Evolutionary conservation across 2,329 filamentous ascomycete genomes (phyloP).

Genomic region (Leptographium wingfieldii): DNA sequence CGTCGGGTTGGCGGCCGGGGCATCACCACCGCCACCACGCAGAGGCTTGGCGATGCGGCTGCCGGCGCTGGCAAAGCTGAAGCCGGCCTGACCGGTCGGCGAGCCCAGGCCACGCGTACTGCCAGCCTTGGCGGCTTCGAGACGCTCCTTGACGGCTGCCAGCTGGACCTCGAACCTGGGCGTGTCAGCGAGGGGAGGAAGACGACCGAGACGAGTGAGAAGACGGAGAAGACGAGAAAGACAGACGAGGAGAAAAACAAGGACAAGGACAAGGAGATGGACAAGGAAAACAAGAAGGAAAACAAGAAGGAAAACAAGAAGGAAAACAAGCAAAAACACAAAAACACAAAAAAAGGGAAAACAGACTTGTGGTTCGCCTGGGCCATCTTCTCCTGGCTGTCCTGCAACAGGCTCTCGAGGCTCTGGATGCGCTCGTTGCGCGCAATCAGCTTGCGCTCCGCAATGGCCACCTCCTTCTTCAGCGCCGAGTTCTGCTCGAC

Average conservation of each 20-base stretch:
- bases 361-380: conserved; percentile 92
- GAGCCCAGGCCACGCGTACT: conserved; percentile 73
- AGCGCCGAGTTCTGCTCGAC: conserved; percentile 95
- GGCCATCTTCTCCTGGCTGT: conserved; percentile 96
- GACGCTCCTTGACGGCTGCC: conserved; percentile 90
- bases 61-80: conserved; percentile 55
- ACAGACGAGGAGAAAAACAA: neutral
- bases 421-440: conserved; percentile 94
- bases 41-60: conserved; percentile 60
- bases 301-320: conserved; percentile 22
- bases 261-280: conserved; percentile 7
- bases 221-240: conserved; percentile 8
- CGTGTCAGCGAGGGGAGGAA: neutral
- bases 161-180: conserved; percentile 91
- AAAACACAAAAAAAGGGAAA: neutral
- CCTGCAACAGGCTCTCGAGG: conserved; percentile 80
- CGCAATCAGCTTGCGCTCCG: conserved; percentile 91
- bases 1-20: conserved; percentile 36
- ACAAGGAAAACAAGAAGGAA: neutral
- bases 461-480: conserved; percentile 99
- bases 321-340: conserved; percentile 14
- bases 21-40: conserved; percentile 46
- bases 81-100: conserved; percentile 47
- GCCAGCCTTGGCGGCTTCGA: conserved; percentile 87
- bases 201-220: conserved; percentile 14